Evolutionary conservation across 208 protist genomes (phyloP).

Genomic region (Trypanosoma platydactyli): DNA sequence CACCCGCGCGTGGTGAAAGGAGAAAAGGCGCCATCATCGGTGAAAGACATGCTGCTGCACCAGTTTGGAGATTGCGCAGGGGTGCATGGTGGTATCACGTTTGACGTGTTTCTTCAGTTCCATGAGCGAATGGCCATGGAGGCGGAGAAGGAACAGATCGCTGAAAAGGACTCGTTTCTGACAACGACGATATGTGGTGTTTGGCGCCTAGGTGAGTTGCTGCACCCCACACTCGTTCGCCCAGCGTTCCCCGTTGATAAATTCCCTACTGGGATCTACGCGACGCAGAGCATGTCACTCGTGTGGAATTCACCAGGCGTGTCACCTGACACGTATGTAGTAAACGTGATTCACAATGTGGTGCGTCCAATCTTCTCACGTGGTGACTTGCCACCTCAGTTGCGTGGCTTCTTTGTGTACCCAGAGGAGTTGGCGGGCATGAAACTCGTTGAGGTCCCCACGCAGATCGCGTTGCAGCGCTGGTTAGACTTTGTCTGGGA

Average conservation of each 20-base stretch:
- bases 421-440: slow-evolving; percentile 67
- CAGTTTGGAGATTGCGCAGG: slow-evolving; percentile 56
- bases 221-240: slow-evolving; percentile 73
- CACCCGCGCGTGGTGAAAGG: slow-evolving; percentile 83
- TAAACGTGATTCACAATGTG: slow-evolving; percentile 66
- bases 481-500: slow-evolving; percentile 87
- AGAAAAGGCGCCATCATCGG: slow-evolving; percentile 60
- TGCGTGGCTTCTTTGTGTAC: slow-evolving; percentile 85
- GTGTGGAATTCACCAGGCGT: slow-evolving; percentile 44
- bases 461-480: slow-evolving; percentile 63
- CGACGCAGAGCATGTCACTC: slow-evolving; percentile 69
- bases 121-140: slow-evolving; percentile 81
- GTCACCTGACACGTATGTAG: slow-evolving; percentile 30
- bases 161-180: slow-evolving; percentile 57
- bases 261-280: slow-evolving; percentile 57
- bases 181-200: slow-evolving; percentile 61
- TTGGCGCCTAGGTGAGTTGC: slow-evolving; percentile 75
- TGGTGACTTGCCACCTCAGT: slow-evolving; percentile 67
- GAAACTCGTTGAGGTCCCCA: slow-evolving; percentile 49
- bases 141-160: slow-evolving; percentile 51
- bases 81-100: slow-evolving; percentile 61
- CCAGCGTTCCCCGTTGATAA: slow-evolving; percentile 47
- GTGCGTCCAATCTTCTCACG: slow-evolving; percentile 77
- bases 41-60: slow-evolving; percentile 55
- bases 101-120: slow-evolving; percentile 79